Base-by-base conservation (phyloP, 2,329 filamentous ascomycete genomes). In the Sarocladium kiliense region DNA sequence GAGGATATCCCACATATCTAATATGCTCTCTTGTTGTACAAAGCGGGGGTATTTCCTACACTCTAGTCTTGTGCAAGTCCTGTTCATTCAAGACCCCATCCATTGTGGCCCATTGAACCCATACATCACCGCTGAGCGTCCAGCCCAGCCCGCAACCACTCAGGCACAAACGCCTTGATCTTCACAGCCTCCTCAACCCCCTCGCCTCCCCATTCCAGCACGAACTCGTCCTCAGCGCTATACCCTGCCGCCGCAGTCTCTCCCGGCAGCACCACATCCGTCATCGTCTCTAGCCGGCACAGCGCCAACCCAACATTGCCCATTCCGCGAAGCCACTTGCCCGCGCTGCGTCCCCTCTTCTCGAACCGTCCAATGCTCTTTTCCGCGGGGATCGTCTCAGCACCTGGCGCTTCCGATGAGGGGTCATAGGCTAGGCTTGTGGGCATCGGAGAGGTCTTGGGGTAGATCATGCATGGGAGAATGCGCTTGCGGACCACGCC, bases 401-500 rank as follows among this genome's bases (percentile, higher is more conserved):
- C 53, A 19, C 58, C 56, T 16, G 47, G 32, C 21, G 11, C n/a
- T 30, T n/a, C 19, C 19, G 50, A 12, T 10, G 63, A 64, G 1
- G 75, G 69, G 2, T 71, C 64, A 64, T 86, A 86, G 47, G 72
- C 69, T 32, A 86, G 70, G 5, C 60, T 60, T 41, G 68, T 62
- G 65, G 71, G 68, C 19, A 68, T 63, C 2, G 65, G 64, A 25
- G 72, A 69, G 34, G 74, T 72, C 5, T 68, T 68, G 6, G 73
- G 74, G 68, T 93, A 94, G 16, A 97, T 65, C 60, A 87, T 73
- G 32, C 93, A 85, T 0, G 94, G 94, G 54, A 99, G 70, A 51
- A 97, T 84, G 51, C 94, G 81, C 77, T 97, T 96, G 58, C 94
- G 81, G 39, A 99, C 90, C 16, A 99, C 90, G 21, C 94, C 94